Evolutionary conservation across 495 filamentous ascomycete species (phyloP).

Genomic region (Daldinia vernicosa): DNA sequence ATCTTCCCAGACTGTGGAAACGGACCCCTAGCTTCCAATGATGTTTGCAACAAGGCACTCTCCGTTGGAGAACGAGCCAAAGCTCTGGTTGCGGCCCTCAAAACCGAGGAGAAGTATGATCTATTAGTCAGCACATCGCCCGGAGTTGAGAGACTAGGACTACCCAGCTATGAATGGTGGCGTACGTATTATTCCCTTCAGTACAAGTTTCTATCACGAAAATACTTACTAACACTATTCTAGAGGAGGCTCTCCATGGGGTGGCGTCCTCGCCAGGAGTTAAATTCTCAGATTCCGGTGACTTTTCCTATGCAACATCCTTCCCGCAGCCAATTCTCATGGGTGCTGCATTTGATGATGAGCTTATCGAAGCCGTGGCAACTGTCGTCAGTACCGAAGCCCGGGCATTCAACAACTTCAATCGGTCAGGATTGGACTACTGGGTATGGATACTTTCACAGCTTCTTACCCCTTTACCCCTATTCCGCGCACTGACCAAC

Average conservation of each 20-base stretch:
- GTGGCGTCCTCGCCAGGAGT: constrained; percentile 61
- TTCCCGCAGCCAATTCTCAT: constrained; percentile 68
- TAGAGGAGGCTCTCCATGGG: constrained; percentile 66
- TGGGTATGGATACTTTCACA: constrained; percentile 46
- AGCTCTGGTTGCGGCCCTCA: constrained; percentile 32
- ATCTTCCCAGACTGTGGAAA: constrained; percentile 39
- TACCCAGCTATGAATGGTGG: constrained; percentile 65
- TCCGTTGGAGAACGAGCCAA: constrained; percentile 30
- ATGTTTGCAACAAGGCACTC: constrained; percentile 39
- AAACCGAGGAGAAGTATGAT: constrained; percentile 59
- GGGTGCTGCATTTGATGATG: constrained; percentile 67
- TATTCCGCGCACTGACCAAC: background rate
- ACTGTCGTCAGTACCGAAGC: constrained; percentile 65
- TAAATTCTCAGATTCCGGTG: constrained; percentile 57
- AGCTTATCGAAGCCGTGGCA: constrained; percentile 65
- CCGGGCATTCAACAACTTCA: constrained; percentile 68
- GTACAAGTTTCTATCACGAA: constrained; percentile 1
- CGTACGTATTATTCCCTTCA: constrained; percentile 27
- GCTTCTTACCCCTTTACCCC: background rate
- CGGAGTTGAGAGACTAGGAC: constrained; percentile 64
- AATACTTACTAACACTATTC: background rate
- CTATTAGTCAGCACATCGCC: constrained; percentile 61
- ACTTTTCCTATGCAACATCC: constrained; percentile 66
- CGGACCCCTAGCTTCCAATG: constrained; percentile 38
- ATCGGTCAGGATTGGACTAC: constrained; percentile 62